phyloP scores from a whole-genome alignment of 164 flowering plant species.

The Hamamelis virginiana region DNA sequence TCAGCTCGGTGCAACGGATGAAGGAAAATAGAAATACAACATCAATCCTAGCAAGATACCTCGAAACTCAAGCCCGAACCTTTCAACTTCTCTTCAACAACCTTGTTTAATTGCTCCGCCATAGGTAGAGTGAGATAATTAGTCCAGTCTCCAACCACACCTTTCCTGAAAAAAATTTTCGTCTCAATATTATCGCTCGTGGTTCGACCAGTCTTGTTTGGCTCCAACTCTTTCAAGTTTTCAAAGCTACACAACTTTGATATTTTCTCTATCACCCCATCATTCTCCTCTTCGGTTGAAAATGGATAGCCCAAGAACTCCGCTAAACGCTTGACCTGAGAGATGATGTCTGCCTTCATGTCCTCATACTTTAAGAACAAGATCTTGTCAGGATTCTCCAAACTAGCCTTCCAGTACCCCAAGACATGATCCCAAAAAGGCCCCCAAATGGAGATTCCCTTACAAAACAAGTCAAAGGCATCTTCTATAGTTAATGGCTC shows the following conservation, averaged over 20 bases:
- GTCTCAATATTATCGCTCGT: no score
- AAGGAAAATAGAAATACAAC: no score
- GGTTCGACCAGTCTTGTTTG: background rate
- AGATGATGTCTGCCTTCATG: background rate
- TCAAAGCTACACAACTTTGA: background rate
- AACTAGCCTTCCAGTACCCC: slow-evolving; percentile 3
- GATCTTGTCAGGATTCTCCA: background rate
- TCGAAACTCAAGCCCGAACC: no score
- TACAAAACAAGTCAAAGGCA: background rate
- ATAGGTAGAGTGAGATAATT: no score
- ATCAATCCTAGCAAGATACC: no score
- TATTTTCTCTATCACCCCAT: background rate
- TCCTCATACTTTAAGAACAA: slow-evolving; percentile 2
- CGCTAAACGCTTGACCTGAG: background rate
- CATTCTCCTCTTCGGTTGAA: background rate
- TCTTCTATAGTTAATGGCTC: background rate
- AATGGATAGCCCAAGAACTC: slow-evolving; percentile 5
- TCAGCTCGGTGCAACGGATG: no score
- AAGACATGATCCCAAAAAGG: slow-evolving; percentile 5
- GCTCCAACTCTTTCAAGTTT: background rate
- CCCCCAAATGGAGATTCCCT: background rate
- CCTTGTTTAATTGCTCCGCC: no score
- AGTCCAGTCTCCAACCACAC: no score
- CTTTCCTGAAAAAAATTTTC: no score
- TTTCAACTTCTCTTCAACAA: no score